Base-by-base conservation (phyloP, 108 stramenopile species). In the Aureococcus anophagefferens region DNA sequence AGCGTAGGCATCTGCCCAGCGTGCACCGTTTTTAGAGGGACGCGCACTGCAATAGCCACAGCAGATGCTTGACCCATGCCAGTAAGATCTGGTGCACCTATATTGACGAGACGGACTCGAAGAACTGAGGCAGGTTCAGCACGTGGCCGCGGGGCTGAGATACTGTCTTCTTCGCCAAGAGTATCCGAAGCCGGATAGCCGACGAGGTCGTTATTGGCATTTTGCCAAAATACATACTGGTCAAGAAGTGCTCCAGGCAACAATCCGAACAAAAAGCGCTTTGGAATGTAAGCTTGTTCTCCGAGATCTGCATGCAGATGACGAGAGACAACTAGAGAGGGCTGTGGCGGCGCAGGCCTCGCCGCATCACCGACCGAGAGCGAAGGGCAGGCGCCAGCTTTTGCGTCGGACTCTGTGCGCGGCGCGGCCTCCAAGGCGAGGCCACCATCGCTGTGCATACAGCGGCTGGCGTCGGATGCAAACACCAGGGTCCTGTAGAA, bases 181-280 rank as follows among this genome's bases (percentile, higher is more conserved):
- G n/a, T n/a, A n/a, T 40, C 37, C 37, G 37, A 9, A 4, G 37
- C 37, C 37, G 37, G 37, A 11, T 40, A 40, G 37, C 37, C 96
- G 70, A 91, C 83, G 25, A 96, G 84, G 67, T 90, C 80, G 74
- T 95, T 93, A 51, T 94, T 86, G 74, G 92, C 90, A 65, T 90
- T 90, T 71, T 99, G 98, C 98, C 98, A 99, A 75, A 97, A 97
- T 29, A 88, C 64, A 72, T 96, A 97, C 68, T 84, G 88, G 31
- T 96, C 94, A 25, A 96, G 86, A 34, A 99, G 82, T 25, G 89
- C 86, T 45, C 86, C 84, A 28, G 98, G 98, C 17, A 99, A 65
- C 15, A 94, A 75, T 11, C 98, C 98, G 0, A 89, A 89, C 35
- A 99, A 74, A 63, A 96, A 90, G 34, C 95, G 77, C 17, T 83